Base-by-base conservation (phyloP, 192 early-diverging fungal genomes). In the Gaertneriomyces sp. region DNA sequence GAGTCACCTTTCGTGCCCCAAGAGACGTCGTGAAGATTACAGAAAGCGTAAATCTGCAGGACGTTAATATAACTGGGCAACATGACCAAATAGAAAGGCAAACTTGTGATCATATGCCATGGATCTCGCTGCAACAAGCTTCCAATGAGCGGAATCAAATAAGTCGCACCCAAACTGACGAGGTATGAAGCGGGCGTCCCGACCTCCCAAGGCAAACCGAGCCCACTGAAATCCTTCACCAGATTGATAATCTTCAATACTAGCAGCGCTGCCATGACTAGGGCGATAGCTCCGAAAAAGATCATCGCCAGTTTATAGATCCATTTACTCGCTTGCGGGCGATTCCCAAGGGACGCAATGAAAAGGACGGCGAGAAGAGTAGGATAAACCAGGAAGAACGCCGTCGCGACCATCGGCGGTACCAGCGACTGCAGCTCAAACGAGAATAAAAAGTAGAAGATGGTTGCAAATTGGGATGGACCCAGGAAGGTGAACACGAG, bases 1-100 rank as follows among this genome's bases (percentile, higher is more conserved):
- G 84, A 91, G 63, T 92, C 91, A 65, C 93, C 91, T 74, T 95
- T 95, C 50, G 93, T 95, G 55, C 93, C 94, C 94, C 93, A 97
- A 4, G 90, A 89, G 51, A 95, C 90, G 73, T 94, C 93, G 80
- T 94, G 92, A 0, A 91, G 88, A 64, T 74, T 64, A 60, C 73
- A 93, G 46, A 68, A 52, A 10, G 91, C 89, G 58, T 94, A 94
- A 25, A 94, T 88, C 79, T 87, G 90, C 57, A 95, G 77, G 68
- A 95, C 92, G 79, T 95, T 95, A 72, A 91, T 84, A 56, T 87
- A 95, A 33, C 86, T 87, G n/a, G 93, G 93, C 51, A 93, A 73
- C 57, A 92, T 80, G 46, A 93, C 70, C 68, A 90, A 19, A 58
- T 90, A 90, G 71, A 88, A 88, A 38, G 88, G 41, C 53, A 89